Conservation (phyloP, 768 basidiomycete genomes). For the Peribolospora kevripleyi region DNA sequence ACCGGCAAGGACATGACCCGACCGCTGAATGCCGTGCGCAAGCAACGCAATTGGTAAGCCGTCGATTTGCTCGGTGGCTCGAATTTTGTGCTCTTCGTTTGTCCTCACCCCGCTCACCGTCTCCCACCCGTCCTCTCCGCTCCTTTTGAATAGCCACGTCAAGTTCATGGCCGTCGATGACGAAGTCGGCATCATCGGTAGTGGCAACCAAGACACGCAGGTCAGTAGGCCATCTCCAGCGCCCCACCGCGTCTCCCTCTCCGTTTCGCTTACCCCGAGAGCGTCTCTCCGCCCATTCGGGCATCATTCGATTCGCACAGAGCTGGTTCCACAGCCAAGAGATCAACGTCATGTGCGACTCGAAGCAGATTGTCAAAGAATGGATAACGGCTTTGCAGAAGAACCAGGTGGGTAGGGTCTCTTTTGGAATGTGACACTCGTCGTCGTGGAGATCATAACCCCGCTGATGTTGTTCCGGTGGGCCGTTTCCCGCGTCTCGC, state of each 20-base stretch:
- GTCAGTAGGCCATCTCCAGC: not conserved
- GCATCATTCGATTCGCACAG: slow-evolving; percentile 28
- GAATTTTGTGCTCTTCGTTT: no score
- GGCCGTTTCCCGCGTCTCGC: slow-evolving; percentile 9
- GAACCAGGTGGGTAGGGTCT: slow-evolving; percentile 22
- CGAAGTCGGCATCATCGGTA: slow-evolving; percentile 39
- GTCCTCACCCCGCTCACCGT: not conserved
- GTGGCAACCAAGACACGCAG: slow-evolving; percentile 36
- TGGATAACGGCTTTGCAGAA: slow-evolving; percentile 32
- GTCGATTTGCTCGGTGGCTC: not conserved
- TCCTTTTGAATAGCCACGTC: slow-evolving; percentile 15
- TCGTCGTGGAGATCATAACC: not conserved
- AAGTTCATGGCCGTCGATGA: slow-evolving; percentile 46
- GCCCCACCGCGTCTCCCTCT: not conserved
- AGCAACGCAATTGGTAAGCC: slow-evolving; percentile 36
- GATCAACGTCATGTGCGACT: slow-evolving; percentile 40
- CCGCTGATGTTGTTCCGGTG: not conserved
- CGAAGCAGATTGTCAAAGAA: slow-evolving; percentile 28
- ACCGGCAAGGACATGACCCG: slow-evolving; percentile 38
- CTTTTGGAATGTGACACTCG: no score
- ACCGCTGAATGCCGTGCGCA: slow-evolving; percentile 39
- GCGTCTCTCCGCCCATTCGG: not conserved
- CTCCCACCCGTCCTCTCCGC: no score
- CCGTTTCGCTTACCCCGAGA: slow-evolving; percentile 1
- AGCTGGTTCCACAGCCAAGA: slow-evolving; percentile 52